phyloP scores from a whole-genome alignment of 805 yeast genomes.

The Cyberlindnera galapagoensis region DNA sequence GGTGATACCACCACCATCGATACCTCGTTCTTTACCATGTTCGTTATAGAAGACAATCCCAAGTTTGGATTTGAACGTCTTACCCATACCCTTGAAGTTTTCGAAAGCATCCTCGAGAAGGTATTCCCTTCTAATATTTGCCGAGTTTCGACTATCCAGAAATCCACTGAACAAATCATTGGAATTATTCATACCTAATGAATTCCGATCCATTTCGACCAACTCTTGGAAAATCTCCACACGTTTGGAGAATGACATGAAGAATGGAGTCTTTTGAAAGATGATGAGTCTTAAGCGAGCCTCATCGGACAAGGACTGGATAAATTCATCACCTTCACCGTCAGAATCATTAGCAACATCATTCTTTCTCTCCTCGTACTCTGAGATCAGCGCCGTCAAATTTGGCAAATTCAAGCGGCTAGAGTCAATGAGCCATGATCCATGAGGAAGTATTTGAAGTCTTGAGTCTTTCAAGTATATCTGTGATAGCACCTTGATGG shows the following conservation, averaged over 20 bases:
- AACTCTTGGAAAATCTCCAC: conserved; percentile 66
- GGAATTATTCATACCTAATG: conserved; percentile 13
- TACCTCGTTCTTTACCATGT: conserved; percentile 79
- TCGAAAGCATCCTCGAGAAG: conserved; percentile 71
- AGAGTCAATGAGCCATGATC: conserved; percentile 47
- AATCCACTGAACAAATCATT: conserved; percentile 2
- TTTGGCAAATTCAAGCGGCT: conserved; percentile 27
- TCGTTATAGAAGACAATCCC: conserved; percentile 64
- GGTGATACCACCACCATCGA: conserved; percentile 96
- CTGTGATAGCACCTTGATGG: conserved; percentile 55
- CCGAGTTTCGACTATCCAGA: conserved; percentile 24
- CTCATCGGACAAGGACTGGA: conserved; percentile 11
- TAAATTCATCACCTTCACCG: conserved; percentile 19
- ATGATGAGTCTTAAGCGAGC: conserved; percentile 37
- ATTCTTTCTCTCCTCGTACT: conserved; percentile 35
- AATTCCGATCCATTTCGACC: conserved; percentile 45
- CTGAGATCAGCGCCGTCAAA: conserved; percentile 32
- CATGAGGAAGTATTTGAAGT: conserved; percentile 39
- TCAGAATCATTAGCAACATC: conserved; percentile 18
- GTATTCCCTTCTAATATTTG: conserved; percentile 60
- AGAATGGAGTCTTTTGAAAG: conserved; percentile 65
- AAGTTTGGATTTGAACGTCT: conserved; percentile 50
- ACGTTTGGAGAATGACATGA: conserved; percentile 68
- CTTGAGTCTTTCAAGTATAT: conserved; percentile 62
- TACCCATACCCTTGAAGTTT: conserved; percentile 47